Evolutionary conservation across 2,329 filamentous ascomycete species (phyloP).

Genomic region (Penicillium janthinellum): DNA sequence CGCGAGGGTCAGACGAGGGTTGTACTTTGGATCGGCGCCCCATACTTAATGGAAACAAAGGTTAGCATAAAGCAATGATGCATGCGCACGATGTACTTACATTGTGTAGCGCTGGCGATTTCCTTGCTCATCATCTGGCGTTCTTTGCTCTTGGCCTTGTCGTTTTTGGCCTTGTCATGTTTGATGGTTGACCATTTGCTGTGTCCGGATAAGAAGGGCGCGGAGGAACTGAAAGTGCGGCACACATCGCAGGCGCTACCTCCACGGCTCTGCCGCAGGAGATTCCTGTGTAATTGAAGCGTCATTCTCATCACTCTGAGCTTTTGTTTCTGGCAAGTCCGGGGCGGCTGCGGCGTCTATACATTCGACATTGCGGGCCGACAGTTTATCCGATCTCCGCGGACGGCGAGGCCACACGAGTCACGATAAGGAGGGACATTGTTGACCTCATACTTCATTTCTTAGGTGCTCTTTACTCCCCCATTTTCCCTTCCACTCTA

Average conservation of each 20-base stretch:
- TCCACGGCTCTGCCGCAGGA: conserved; percentile 19
- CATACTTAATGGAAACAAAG: conserved; percentile 56
- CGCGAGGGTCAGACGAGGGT: conserved; percentile 72
- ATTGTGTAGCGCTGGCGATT: conserved; percentile 73
- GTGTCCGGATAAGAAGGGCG: conserved; percentile 65
- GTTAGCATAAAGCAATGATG: conserved; percentile 10
- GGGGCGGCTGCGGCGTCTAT: conserved; percentile 9
- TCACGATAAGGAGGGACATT: conserved; percentile 24
- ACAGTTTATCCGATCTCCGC: conserved; percentile 36
- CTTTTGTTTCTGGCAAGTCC: not conserved
- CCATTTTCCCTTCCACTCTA: conserved; percentile 1
- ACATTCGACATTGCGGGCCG: conserved; percentile 29
- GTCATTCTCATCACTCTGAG: conserved; percentile 25
- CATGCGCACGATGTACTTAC: conserved; percentile 46
- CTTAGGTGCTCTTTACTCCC: conserved; percentile 4
- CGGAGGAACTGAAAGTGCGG: conserved; percentile 53
- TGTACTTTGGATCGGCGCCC: conserved; percentile 71
- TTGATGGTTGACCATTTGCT: conserved; percentile 96
- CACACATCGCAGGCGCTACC: conserved; percentile 28
- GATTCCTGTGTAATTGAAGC: conserved; percentile 24
- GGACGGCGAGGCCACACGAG: conserved; percentile 25
- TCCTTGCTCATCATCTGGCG: conserved; percentile 70
- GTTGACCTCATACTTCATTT: conserved; percentile 6
- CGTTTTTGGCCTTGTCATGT: conserved; percentile 88
- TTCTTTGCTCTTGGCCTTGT: conserved; percentile 71